A percentile compares a stretch with the other conserved stretches of the same genome.
phyloP scores from a whole-genome alignment of 305 asterid species.

The Withania somnifera region DNA sequence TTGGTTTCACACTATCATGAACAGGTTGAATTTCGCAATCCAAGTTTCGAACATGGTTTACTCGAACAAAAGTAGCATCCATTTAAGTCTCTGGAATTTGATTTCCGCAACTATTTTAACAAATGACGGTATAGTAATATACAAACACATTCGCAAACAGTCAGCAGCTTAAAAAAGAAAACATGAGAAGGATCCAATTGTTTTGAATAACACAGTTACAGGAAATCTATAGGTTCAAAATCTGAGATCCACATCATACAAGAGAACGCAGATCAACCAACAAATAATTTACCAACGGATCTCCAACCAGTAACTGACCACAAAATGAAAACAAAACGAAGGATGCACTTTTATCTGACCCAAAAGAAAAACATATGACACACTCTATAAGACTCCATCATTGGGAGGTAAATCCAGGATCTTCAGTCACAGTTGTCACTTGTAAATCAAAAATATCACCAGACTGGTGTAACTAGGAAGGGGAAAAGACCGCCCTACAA shows the following conservation, averaged over 20 bases:
- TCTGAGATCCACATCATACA: not conserved
- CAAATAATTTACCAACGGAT: not conserved
- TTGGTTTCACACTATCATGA: not conserved
- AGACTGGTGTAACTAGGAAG: not conserved
- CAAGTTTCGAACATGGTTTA: not conserved
- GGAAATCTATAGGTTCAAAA: not conserved
- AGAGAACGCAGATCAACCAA: not conserved
- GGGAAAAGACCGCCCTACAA: not conserved
- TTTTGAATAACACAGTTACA: not conserved
- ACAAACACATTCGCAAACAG: not conserved
- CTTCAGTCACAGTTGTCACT: slow-evolving; percentile 3
- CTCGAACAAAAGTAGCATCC: not conserved
- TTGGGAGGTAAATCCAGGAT: slow-evolving; percentile 1
- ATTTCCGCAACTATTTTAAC: not conserved
- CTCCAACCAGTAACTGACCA: not conserved
- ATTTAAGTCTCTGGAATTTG: not conserved
- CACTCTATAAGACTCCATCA: slow-evolving; percentile 9
- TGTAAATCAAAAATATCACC: not conserved
- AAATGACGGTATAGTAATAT: not conserved
- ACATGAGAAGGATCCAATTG: not conserved
- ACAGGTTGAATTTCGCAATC: not conserved
- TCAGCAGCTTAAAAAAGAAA: not conserved
- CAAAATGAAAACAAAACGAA: not conserved
- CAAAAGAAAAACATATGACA: not conserved
- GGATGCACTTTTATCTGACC: not conserved